Evolutionary conservation across 163 green algal species (phyloP).

Genomic region (Coccomyxa subellipsoidea): DNA sequence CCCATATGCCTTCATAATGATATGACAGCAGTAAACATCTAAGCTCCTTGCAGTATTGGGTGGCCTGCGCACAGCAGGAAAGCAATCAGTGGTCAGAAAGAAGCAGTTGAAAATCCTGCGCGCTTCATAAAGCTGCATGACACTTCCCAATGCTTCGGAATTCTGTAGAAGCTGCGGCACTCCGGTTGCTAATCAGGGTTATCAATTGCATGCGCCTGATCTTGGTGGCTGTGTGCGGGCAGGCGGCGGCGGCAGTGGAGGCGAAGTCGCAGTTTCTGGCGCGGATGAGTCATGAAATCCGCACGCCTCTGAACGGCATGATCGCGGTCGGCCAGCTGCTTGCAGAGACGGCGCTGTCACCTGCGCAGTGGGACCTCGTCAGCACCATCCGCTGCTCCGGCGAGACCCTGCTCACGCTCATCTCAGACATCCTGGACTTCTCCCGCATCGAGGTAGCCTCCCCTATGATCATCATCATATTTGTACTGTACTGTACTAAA

Average conservation of each 20-base stretch:
- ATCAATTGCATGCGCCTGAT: not conserved
- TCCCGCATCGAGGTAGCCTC: conserved; percentile 72
- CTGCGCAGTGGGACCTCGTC: conserved; percentile 44
- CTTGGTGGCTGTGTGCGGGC: not conserved
- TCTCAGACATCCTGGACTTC: conserved; percentile 89
- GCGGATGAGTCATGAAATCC: conserved; percentile 93
- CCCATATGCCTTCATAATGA: no score
- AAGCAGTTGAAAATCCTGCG: no score
- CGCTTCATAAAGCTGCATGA: no score
- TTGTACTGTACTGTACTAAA: no score
- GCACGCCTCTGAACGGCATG: conserved; percentile 93
- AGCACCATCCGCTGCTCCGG: conserved; percentile 47
- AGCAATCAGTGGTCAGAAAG: no score
- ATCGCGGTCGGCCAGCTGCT: conserved; percentile 86
- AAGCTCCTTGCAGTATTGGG: no score
- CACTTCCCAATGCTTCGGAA: no score
- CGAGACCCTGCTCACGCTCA: conserved; percentile 81
- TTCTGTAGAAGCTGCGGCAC: no score
- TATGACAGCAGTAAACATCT: no score
- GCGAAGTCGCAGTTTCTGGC: conserved; percentile 92
- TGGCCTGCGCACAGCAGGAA: no score
- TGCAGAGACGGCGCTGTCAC: not conserved
- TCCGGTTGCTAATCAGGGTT: no score
- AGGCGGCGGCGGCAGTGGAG: conserved; percentile 52
- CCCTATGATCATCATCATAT: no score